Evolutionary conservation across 2,329 filamentous ascomycete genomes (phyloP).

Genomic region (Fusarium sp.): DNA sequence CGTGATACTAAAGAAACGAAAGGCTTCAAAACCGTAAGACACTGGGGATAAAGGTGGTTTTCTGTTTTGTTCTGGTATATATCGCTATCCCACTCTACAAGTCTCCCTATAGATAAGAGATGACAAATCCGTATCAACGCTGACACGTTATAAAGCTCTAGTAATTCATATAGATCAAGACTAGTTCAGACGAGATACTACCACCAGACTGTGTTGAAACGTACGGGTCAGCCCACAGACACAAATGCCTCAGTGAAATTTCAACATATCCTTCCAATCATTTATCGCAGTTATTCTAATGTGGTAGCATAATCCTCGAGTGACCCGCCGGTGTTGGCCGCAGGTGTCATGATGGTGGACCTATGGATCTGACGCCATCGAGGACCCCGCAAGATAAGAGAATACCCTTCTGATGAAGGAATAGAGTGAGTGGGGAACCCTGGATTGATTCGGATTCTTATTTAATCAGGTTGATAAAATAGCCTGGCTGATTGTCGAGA

Average conservation of each 20-base stretch:
- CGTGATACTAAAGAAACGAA: no score
- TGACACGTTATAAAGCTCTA: background rate
- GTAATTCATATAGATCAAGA: background rate
- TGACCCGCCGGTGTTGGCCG: conserved; percentile 37
- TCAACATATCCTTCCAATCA: conserved; percentile 23
- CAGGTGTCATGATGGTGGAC: conserved; percentile 25
- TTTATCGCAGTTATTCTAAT: background rate
- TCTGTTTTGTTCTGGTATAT: background rate
- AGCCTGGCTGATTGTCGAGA: no score
- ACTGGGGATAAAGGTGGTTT: background rate
- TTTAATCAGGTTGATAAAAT: no score
- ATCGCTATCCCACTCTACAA: conserved; percentile 23
- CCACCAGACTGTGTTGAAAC: background rate
- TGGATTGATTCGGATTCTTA: background rate
- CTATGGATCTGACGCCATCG: conserved; percentile 42
- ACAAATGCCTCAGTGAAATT: background rate
- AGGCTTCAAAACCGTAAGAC: no score
- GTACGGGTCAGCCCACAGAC: conserved; percentile 10
- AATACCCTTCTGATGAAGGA: background rate
- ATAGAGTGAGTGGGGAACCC: conserved; percentile 16
- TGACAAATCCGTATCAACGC: no score
- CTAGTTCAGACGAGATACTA: conserved; percentile 1
- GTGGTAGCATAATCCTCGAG: background rate
- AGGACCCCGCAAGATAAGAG: conserved; percentile 17
- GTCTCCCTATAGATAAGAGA: background rate